phyloP scores from a whole-genome alignment of 1,284 basidiomycete genomes.

The Boletus mariae region DNA sequence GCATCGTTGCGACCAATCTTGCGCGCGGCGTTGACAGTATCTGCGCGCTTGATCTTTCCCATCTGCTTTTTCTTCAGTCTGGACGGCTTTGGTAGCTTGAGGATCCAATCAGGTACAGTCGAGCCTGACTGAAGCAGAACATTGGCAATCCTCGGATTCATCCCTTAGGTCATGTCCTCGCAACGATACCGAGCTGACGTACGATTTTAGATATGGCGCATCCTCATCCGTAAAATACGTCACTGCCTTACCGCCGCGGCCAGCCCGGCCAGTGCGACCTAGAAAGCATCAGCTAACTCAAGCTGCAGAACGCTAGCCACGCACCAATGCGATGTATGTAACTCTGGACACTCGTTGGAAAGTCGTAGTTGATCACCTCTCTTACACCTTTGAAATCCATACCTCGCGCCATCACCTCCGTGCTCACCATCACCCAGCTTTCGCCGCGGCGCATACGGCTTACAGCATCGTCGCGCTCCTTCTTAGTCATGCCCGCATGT shows the following conservation, averaged over 20 bases:
- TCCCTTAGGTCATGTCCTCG: slow-evolving; percentile 11
- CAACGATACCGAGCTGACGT: slow-evolving; percentile 30
- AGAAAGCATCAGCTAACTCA: slow-evolving; percentile 1
- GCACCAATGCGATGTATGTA: slow-evolving; percentile 93
- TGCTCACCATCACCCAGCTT: slow-evolving; percentile 91
- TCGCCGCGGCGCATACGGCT: slow-evolving; percentile 82
- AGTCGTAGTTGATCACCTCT: slow-evolving; percentile 96
- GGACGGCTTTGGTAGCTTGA: slow-evolving; percentile 81
- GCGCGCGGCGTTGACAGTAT: slow-evolving; percentile 70
- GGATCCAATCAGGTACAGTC: slow-evolving; percentile 86
- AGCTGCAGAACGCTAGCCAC: slow-evolving; percentile 14
- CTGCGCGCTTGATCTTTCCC: slow-evolving; percentile 79
- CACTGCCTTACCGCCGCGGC: slow-evolving; percentile 85
- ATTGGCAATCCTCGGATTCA: slow-evolving; percentile 77
- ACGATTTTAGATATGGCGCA: slow-evolving; percentile 88
- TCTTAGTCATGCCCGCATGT: slow-evolving; percentile 84
- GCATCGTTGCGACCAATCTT: slow-evolving; percentile 70
- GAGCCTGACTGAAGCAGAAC: slow-evolving; percentile 90
- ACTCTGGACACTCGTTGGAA: slow-evolving; percentile 89
- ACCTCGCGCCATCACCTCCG: slow-evolving; percentile 93
- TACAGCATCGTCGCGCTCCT: slow-evolving; percentile 85
- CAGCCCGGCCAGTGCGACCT: slow-evolving; percentile 93
- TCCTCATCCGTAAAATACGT: slow-evolving; percentile 97
- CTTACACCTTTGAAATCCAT: slow-evolving; percentile 97
- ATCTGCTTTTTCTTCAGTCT: slow-evolving; percentile 85